These are phyloP conservation scores for Lithospermum erythrorhizon DNA, from an alignment of 257 asterid species.

Conservation along the genomic window DNA sequence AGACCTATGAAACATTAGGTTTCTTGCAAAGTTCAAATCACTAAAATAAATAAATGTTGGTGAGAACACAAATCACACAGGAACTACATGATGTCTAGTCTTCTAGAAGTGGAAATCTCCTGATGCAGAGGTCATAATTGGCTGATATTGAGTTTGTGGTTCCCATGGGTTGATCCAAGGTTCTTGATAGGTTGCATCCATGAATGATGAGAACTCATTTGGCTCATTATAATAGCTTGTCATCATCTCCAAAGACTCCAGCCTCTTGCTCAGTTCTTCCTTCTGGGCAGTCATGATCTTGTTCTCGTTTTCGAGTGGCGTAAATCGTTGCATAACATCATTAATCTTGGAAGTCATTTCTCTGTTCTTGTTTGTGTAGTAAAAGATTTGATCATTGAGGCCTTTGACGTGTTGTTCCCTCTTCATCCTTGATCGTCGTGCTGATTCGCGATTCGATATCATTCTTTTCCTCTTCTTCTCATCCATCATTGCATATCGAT, in stretches of 20 bases:
- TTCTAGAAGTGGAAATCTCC: not conserved
- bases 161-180: slow-evolving; percentile 26
- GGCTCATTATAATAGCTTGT: slow-evolving; percentile 8
- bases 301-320: slow-evolving; percentile 38
- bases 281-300: slow-evolving; percentile 23
- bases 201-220: slow-evolving; percentile 12
- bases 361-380: slow-evolving; percentile 13
- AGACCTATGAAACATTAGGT: no score
- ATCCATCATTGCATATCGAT: slow-evolving; percentile 7
- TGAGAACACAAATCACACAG: no score
- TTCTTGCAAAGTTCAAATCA: no score
- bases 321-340: slow-evolving; percentile 13
- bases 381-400: slow-evolving; percentile 1
- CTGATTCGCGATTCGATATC: slow-evolving; percentile 15
- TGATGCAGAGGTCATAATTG: not conserved
- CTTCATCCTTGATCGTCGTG: slow-evolving; percentile 13
- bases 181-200: slow-evolving; percentile 17
- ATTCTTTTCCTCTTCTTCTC: slow-evolving; percentile 15
- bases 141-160: slow-evolving; percentile 19
- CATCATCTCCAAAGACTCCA: slow-evolving; percentile 23
- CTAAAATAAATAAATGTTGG: no score
- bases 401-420: slow-evolving; percentile 5
- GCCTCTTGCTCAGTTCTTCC: slow-evolving; percentile 34
- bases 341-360: slow-evolving; percentile 16
- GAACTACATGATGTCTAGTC: not conserved